A percentile compares a stretch with the other conserved stretches of the same genome.
Conservation (phyloP, 2,329 filamentous ascomycete genomes). For the Sporothrix pseudoabietina region DNA sequence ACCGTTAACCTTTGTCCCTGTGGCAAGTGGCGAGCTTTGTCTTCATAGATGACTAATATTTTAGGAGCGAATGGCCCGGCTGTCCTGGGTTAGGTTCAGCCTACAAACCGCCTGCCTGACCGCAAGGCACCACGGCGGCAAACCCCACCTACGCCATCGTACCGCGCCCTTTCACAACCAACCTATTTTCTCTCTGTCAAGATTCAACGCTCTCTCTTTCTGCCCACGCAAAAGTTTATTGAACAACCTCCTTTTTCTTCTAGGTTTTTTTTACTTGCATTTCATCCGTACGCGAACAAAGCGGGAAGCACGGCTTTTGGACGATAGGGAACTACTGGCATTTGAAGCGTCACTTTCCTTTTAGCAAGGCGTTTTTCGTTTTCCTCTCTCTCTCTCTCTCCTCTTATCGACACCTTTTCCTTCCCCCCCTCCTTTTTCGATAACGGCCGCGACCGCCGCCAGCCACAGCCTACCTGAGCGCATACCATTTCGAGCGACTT, state of each 20-base stretch:
- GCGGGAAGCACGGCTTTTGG: not conserved
- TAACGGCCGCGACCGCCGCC: not conserved
- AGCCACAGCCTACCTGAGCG: no score
- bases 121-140: slow-evolving; percentile 19
- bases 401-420: not conserved
- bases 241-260: not conserved
- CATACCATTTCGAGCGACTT: not conserved
- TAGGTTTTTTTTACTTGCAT: not conserved
- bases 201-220: not conserved
- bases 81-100: not conserved
- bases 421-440: not conserved
- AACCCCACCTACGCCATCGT: slow-evolving; percentile 28
- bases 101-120: not conserved
- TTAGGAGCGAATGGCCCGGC: not conserved
- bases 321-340: not conserved
- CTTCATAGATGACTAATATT: slow-evolving; percentile 8
- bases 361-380: not conserved
- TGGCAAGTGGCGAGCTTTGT: slow-evolving; percentile 19
- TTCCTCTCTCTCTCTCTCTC: not conserved
- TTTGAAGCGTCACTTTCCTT: not conserved
- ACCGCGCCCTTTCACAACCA: not conserved
- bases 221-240: not conserved
- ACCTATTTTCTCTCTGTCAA: not conserved
- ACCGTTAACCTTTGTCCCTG: not conserved
- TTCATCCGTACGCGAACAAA: not conserved